Evolutionary conservation across 768 basidiomycete genomes (phyloP), one percentile per base, ranked within the genome.

Genomic region (Auriscalpium orientale): DNA sequence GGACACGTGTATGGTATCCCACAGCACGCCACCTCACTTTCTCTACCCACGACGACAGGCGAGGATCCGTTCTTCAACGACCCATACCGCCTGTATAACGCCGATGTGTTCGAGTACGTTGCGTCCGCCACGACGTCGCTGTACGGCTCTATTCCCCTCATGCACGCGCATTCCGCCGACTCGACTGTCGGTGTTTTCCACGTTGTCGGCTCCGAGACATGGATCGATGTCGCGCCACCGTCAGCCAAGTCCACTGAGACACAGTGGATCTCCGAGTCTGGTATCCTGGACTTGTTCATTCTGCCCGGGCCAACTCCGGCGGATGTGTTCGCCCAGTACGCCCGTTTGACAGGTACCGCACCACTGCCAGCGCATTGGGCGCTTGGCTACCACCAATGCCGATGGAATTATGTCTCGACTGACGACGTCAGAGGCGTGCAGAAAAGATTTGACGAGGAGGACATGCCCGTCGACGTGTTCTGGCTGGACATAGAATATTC

Each of bases 401-500:
- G 97, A 37, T 98, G 97, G 97, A 98, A 99, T 68, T 98, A 99
- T 66, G 78, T 95, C 60, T 90, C 85, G 71, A 85, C 90, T 28
- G 83, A 88, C 11, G 97, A 98, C 68, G 78, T 99, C 9, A 79
- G 91, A 11, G 77, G 80, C 4, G 92, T 98, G 9, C 88, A 95
- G 70, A 79, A 75, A 65, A 77, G 86, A 51, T 97, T 99, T 64
- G 97, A 99, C 57, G 91, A 95, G 62, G 90, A 87, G 44, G 89
- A 95, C 63, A 91, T 98, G 56, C 97, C 97, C 0, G 83, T 98
- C 12, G 95, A 98, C 65, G 93, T 95, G 3, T 86, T 98, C 66
- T 98, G 95, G 95, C 79, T 98, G 45, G 95, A 97, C 71, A 97
- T 98, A 64, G 95, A 97, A 68, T 97, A 97, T 69, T 75, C 95